Percentiles rank a stretch among this genome's conserved stretches.
phyloP scores from a whole-genome alignment of 73 alveolate species.

The Urostyla sp. region DNA sequence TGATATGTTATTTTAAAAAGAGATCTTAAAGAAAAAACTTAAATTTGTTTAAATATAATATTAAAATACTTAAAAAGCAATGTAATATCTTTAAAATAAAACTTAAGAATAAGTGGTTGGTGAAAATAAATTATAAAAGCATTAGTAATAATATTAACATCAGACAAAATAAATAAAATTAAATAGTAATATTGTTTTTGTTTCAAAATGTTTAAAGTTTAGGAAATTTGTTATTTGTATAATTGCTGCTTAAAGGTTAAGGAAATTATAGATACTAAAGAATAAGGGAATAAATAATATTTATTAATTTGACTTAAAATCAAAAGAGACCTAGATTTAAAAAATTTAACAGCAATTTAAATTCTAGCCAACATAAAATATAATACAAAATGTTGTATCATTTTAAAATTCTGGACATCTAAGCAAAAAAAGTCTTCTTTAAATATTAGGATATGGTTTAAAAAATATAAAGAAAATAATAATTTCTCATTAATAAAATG shows the following conservation, averaged over 20 bases:
- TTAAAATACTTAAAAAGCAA: constrained; percentile 10
- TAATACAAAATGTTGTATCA: background rate
- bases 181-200: background rate
- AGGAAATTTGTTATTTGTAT: constrained; percentile 19
- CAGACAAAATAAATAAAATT: constrained; percentile 15
- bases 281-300: background rate
- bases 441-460: background rate
- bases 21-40: constrained; percentile 15
- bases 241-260: background rate
- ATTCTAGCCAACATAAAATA: constrained; percentile 2
- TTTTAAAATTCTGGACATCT: background rate
- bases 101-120: constrained; percentile 1
- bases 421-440: background rate
- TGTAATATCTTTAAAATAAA: constrained; percentile 1
- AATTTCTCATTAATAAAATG: background rate
- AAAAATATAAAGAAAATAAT: background rate
- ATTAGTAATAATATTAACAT: background rate
- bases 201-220: background rate
- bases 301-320: background rate
- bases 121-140: background rate
- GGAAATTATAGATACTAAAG: background rate
- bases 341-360: background rate
- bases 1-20: background rate
- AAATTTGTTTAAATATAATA: background rate
- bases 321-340: background rate